phyloP scores from a whole-genome alignment of 2,329 filamentous ascomycete species.

The Neofusicoccum umdonicola region DNA sequence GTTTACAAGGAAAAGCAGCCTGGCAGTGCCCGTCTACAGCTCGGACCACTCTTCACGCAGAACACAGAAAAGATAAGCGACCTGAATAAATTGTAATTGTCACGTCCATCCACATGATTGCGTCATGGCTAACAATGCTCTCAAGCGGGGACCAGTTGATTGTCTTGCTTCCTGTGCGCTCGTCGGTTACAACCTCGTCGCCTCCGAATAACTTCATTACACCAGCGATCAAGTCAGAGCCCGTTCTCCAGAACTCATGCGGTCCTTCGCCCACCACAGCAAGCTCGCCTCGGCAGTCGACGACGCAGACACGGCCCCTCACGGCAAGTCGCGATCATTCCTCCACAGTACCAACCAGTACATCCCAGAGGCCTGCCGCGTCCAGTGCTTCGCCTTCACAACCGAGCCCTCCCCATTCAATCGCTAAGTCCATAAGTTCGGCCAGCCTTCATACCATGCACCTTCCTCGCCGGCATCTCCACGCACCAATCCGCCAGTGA shows the following conservation, averaged over 20 bases:
- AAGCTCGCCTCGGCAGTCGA: not conserved
- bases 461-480: not conserved
- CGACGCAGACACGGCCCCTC: not conserved
- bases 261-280: not conserved
- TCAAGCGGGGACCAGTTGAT: not conserved
- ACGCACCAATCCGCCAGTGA: not conserved
- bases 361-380: too few species aligned
- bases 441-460: not conserved
- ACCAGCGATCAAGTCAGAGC: not conserved
- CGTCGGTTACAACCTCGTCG: not conserved
- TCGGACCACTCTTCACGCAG: slow-evolving; percentile 2
- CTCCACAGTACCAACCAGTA: too few species aligned
- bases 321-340: too few species aligned
- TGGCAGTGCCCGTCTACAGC: slow-evolving; percentile 23
- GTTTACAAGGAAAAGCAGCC: slow-evolving; percentile 20
- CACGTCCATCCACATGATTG: slow-evolving; percentile 1
- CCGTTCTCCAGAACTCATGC: not conserved
- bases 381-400: too few species aligned
- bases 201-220: not conserved
- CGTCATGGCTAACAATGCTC: too few species aligned
- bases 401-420: too few species aligned
- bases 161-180: not conserved
- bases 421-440: too few species aligned
- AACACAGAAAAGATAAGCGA: not conserved
- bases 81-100: not conserved